Evolutionary conservation across 2,329 filamentous ascomycete species (phyloP).

Genomic region (Paraphaeosphaeria minitans): DNA sequence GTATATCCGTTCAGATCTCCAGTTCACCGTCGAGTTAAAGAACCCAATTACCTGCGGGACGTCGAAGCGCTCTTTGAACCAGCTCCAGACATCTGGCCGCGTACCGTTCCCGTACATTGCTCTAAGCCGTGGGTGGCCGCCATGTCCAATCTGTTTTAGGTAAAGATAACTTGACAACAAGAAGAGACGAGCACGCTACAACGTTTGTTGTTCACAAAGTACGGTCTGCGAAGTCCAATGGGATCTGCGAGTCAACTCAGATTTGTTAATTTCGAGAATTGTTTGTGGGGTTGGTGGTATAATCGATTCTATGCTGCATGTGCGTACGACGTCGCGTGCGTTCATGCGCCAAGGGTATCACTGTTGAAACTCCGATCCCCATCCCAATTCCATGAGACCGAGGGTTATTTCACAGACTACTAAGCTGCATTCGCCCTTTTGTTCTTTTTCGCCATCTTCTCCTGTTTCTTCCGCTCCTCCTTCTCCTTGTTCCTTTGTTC

Average conservation of each 20-base stretch:
- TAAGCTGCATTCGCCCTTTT: neutral
- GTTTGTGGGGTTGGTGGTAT: neutral
- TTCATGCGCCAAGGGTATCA: neutral
- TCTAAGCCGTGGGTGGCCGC: constrained; percentile 57
- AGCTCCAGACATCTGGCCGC: constrained; percentile 69
- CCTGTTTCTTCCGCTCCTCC: constrained; percentile 11
- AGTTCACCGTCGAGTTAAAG: constrained; percentile 70
- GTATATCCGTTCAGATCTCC: constrained; percentile 60
- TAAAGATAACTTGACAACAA: no score
- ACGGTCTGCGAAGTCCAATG: neutral
- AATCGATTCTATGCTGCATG: neutral
- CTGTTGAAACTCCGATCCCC: neutral
- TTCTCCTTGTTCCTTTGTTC: constrained; percentile 17
- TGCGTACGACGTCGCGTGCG: neutral
- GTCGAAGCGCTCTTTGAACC: constrained; percentile 66
- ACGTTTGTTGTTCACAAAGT: neutral
- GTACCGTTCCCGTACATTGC: constrained; percentile 69
- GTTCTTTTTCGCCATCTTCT: neutral
- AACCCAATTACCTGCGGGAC: constrained; percentile 71
- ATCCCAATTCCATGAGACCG: neutral
- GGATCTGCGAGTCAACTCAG: neutral
- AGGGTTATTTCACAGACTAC: neutral
- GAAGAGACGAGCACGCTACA: neutral
- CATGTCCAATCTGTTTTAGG: constrained; percentile 12
- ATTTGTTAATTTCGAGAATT: neutral